Percentiles rank a stretch among this genome's conserved stretches.
phyloP scores from a whole-genome alignment of 2,329 filamentous ascomycete genomes.

The Phoma sp. region DNA sequence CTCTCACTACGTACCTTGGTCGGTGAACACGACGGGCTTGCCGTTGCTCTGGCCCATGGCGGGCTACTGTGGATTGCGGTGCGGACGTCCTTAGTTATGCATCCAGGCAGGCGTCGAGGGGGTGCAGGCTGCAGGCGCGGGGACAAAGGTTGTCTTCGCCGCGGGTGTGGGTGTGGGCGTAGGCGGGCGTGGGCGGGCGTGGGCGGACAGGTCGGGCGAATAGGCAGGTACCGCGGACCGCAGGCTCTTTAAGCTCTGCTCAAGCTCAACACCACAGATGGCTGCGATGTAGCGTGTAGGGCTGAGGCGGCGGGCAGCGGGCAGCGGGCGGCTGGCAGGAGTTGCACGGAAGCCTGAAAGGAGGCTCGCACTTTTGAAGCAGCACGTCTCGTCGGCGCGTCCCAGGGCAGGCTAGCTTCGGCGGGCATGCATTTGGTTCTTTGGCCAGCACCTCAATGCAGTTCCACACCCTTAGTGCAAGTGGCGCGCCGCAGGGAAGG shows the following conservation, averaged over 20 bases:
- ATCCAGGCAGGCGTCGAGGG: conserved; percentile 11
- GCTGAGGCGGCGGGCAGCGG: conserved; percentile 8
- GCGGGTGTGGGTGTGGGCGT: conserved; percentile 3
- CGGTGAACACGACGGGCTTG: conserved; percentile 89
- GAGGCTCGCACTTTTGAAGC: conserved; percentile 20
- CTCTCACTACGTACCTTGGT: conserved; percentile 72
- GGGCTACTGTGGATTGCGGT: conserved; percentile 28
- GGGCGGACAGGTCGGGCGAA: conserved; percentile 9
- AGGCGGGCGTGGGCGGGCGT: background rate
- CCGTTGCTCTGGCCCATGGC: conserved; percentile 93
- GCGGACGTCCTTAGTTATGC: conserved; percentile 7
- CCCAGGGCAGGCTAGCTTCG: conserved; percentile 16
- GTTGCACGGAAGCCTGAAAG: conserved; percentile 15
- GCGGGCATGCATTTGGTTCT: conserved; percentile 15
- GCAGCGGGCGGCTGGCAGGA: conserved; percentile 1
- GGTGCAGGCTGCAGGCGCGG: conserved; percentile 6
- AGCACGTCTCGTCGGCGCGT: conserved; percentile 17
- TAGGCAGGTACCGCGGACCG: conserved; percentile 4
- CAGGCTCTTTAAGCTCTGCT: conserved; percentile 6
- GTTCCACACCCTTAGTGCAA: conserved; percentile 15
- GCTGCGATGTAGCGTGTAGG: background rate
- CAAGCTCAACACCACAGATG: conserved; percentile 2
- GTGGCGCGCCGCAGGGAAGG: conserved; percentile 16
- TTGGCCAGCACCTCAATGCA: conserved; percentile 15
- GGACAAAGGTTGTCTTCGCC: conserved; percentile 4